A percentile compares a stretch with the other conserved stretches of the same genome.
phyloP scores from a whole-genome alignment of 768 basidiomycete species.

The Paxillus ammoniavirescens region DNA sequence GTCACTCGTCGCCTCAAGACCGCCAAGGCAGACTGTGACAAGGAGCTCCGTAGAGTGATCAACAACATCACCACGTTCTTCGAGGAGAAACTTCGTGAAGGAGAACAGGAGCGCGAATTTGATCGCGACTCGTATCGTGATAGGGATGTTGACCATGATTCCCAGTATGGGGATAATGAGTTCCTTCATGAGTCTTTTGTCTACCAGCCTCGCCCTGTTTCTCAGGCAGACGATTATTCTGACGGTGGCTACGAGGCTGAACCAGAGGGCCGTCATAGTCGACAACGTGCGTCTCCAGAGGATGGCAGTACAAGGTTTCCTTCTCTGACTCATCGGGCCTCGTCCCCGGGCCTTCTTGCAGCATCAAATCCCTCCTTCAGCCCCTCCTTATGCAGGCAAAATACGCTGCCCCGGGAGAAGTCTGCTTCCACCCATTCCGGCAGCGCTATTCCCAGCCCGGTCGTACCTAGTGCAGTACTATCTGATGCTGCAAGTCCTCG shows the following conservation, averaged over 20 bases:
- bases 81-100: constrained; percentile 83
- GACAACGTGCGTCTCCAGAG: constrained; percentile 72
- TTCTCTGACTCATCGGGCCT: constrained; percentile 52
- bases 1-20: constrained; percentile 90
- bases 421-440: constrained; percentile 49
- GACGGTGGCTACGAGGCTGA: constrained; percentile 86
- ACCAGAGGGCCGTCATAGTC: constrained; percentile 55
- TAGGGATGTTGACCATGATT: constrained; percentile 56
- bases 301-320: constrained; percentile 37
- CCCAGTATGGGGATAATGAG: constrained; percentile 54
- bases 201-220: constrained; percentile 53
- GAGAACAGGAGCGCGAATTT: constrained; percentile 59
- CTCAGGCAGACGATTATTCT: constrained; percentile 71
- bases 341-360: constrained; percentile 56
- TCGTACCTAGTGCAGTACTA: constrained; percentile 56
- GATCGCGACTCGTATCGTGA: constrained; percentile 56
- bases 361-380: constrained; percentile 67
- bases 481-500: constrained; percentile 67
- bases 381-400: constrained; percentile 68
- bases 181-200: constrained; percentile 60
- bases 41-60: constrained; percentile 91
- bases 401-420: constrained; percentile 65
- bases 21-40: constrained; percentile 96
- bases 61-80: constrained; percentile 93
- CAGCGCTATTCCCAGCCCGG: constrained; percentile 57